Conservation (phyloP, 2,329 filamentous ascomycete genomes). For the Alternaria conjuncta region DNA sequence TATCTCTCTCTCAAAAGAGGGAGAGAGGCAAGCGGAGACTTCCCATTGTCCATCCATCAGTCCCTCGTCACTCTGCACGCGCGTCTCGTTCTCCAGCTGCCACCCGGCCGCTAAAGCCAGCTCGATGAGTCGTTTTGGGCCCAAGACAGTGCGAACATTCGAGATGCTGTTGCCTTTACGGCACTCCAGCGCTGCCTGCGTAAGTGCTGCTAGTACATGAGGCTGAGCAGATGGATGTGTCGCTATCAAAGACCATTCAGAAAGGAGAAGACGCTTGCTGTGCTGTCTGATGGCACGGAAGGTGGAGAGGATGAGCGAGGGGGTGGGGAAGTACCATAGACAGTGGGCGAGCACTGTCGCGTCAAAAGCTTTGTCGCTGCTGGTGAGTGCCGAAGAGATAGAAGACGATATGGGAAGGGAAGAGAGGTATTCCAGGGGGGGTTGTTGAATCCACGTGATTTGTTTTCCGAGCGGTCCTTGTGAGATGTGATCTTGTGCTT, state of each 20-base stretch:
- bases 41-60: slow-evolving; percentile 56
- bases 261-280: slow-evolving; percentile 50
- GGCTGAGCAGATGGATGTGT: slow-evolving; percentile 50
- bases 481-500: slow-evolving; percentile 57
- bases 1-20: slow-evolving; percentile 18
- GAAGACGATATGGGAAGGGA: slow-evolving; percentile 7
- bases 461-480: slow-evolving; percentile 49
- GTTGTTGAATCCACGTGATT: slow-evolving; percentile 54
- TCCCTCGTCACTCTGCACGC: slow-evolving; percentile 47
- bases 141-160: slow-evolving; percentile 59
- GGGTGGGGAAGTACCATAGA: slow-evolving; percentile 61
- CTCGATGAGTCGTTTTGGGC: slow-evolving; percentile 51
- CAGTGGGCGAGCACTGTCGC: slow-evolving; percentile 59
- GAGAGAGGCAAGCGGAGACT: slow-evolving; percentile 22
- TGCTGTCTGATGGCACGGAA: slow-evolving; percentile 47
- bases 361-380: slow-evolving; percentile 47
- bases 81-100: slow-evolving; percentile 45
- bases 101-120: slow-evolving; percentile 49
- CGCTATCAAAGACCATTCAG: slow-evolving; percentile 56
- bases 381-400: slow-evolving; percentile 7
- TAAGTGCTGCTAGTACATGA: slow-evolving; percentile 61
- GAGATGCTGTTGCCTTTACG: slow-evolving; percentile 47
- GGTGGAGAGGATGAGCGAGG: slow-evolving; percentile 44
- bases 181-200: slow-evolving; percentile 54
- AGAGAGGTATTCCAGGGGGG: slow-evolving; percentile 38